phyloP scores from a whole-genome alignment of 169 alveolate species.

The Plasmodium vivax region DNA sequence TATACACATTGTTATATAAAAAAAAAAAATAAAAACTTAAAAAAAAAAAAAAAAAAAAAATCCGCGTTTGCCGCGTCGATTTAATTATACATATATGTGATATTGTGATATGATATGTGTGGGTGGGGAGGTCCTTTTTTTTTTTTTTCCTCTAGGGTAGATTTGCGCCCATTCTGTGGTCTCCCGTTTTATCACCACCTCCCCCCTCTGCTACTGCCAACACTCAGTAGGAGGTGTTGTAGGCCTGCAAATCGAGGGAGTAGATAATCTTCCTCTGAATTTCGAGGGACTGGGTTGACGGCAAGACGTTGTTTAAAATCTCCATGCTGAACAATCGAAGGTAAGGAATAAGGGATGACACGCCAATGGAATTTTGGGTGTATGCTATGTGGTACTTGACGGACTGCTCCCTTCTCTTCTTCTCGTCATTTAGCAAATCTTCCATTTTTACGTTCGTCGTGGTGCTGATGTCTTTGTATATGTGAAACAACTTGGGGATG shows the following conservation, averaged over 20 bases:
- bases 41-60: neutral
- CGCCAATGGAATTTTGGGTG: conserved; percentile 36
- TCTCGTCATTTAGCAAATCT: conserved; percentile 41
- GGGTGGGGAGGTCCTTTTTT: neutral
- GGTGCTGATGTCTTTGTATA: conserved; percentile 12
- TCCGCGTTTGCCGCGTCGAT: neutral
- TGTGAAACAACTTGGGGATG: conserved; percentile 54
- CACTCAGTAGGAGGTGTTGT: conserved; percentile 32
- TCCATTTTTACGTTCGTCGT: conserved; percentile 27
- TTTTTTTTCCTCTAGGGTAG: neutral
- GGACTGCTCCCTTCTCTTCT: conserved; percentile 68
- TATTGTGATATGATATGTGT: neutral
- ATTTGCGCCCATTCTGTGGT: neutral
- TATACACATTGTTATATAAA: neutral
- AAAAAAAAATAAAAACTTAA: neutral
- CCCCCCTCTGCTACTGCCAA: neutral
- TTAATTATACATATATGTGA: neutral
- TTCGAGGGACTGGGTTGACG: conserved; percentile 76
- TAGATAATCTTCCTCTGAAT: conserved; percentile 59
- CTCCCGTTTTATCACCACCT: neutral
- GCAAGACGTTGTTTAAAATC: conserved; percentile 63
- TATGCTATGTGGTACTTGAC: conserved; percentile 71
- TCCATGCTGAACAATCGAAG: conserved; percentile 71
- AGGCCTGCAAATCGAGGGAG: conserved; percentile 67
- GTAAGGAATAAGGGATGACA: conserved; percentile 65